These are phyloP conservation scores for Mucor sp. DNA, from an alignment of 371 early-diverging fungal species.

Conservation along the genomic window DNA sequence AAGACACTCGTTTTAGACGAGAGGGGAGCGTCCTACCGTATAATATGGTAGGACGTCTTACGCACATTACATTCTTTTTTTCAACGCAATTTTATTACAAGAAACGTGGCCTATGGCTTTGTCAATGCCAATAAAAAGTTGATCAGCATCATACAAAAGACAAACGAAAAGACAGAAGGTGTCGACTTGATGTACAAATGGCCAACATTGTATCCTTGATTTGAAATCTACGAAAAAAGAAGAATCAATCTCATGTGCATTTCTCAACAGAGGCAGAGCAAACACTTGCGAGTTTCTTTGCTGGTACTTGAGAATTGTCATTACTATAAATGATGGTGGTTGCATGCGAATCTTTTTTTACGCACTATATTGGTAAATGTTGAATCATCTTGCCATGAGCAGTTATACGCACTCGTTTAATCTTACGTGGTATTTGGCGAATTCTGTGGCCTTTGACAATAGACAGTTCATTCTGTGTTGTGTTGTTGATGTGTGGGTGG, in stretches of 20 bases:
- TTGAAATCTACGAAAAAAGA: background rate
- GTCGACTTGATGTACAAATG: conserved; percentile 3
- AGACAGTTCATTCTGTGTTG: too few species aligned
- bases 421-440: background rate
- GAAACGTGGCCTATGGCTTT: background rate
- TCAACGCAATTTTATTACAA: too few species aligned
- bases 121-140: conserved; percentile 8
- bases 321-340: background rate
- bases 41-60: too few species aligned
- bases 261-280: background rate
- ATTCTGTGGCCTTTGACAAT: background rate
- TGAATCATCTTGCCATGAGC: background rate
- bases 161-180: conserved; percentile 1
- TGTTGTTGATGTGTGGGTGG: too few species aligned
- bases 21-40: too few species aligned
- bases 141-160: background rate
- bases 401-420: background rate
- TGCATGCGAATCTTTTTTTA: background rate
- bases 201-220: background rate
- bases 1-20: too few species aligned
- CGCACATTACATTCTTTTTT: too few species aligned
- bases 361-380: background rate
- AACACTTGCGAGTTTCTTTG: background rate
- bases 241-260: background rate
- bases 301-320: background rate